These are phyloP conservation scores for Phyllosticta ampelicida DNA, from an alignment of 2,329 filamentous ascomycete genomes.

Conservation along the genomic window DNA sequence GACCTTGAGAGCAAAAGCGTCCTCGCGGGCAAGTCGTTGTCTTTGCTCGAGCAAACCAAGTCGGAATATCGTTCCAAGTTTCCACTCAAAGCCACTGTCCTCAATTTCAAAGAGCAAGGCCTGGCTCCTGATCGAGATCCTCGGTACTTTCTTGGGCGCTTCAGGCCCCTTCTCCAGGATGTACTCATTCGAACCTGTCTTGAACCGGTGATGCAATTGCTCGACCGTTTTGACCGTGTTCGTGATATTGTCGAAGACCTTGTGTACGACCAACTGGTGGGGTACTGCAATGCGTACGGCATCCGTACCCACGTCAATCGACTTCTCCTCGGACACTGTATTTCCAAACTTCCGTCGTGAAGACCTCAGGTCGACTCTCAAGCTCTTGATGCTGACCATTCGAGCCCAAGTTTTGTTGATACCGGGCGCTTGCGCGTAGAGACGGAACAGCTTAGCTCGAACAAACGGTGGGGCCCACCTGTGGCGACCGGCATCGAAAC, in stretches of 20 bases:
- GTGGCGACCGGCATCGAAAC: conserved; percentile 71
- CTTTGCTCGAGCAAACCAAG: conserved; percentile 80
- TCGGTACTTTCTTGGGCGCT: conserved; percentile 75
- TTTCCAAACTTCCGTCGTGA: conserved; percentile 52
- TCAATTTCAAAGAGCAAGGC: conserved; percentile 85
- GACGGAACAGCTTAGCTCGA: conserved; percentile 62
- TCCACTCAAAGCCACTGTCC: conserved; percentile 96
- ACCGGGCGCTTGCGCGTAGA: conserved; percentile 80
- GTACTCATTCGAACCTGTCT: conserved; percentile 78
- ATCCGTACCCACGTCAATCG: conserved; percentile 74
- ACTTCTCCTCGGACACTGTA: conserved; percentile 59
- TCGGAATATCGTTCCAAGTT: conserved; percentile 86
- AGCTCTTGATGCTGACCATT: conserved; percentile 69
- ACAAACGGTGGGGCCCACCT: conserved; percentile 80
- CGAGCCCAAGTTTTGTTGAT: conserved; percentile 79
- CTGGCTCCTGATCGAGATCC: conserved; percentile 69
- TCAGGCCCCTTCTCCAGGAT: conserved; percentile 78
- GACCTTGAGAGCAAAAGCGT: conserved; percentile 78
- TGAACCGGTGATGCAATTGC: conserved; percentile 89
- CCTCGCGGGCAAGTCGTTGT: conserved; percentile 79
- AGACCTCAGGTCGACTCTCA: conserved; percentile 71
- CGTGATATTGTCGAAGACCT: conserved; percentile 84
- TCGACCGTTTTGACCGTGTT: conserved; percentile 79
- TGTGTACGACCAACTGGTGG: conserved; percentile 80
- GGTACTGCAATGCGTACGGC: conserved; percentile 81